A percentile compares a stretch with the other conserved stretches of the same genome.
phyloP scores from a whole-genome alignment of 805 yeast genomes.

The Candida boleticola region DNA sequence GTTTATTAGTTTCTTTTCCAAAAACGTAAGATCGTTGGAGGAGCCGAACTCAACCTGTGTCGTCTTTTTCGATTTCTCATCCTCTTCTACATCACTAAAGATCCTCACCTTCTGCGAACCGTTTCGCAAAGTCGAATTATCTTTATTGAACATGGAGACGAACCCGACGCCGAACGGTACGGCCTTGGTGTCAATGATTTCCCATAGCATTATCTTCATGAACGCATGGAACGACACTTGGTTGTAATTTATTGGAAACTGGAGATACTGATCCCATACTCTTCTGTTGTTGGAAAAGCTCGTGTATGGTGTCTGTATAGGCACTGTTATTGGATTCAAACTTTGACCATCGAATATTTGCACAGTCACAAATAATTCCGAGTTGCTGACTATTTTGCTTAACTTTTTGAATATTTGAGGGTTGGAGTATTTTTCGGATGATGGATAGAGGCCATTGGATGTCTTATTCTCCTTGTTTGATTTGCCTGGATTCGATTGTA shows the following conservation, averaged over 20 bases:
- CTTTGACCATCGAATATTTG: constrained; percentile 31
- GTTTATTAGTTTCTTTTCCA: constrained; percentile 54
- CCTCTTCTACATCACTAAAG: constrained; percentile 18
- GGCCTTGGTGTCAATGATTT: constrained; percentile 54
- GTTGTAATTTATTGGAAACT: constrained; percentile 66
- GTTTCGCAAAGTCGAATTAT: constrained; percentile 56
- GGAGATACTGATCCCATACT: constrained; percentile 74
- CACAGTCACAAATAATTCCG: constrained; percentile 33
- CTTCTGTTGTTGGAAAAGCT: constrained; percentile 31
- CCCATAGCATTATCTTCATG: constrained; percentile 65
- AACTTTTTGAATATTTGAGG: constrained; percentile 33
- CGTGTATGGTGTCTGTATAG: constrained; percentile 36
- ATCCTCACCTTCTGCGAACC: constrained; percentile 62
- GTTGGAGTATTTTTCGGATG: constrained; percentile 34
- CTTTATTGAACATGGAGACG: constrained; percentile 54
- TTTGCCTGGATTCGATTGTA: constrained; percentile 17
- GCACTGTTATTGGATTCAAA: constrained; percentile 24
- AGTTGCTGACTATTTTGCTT: constrained; percentile 28
- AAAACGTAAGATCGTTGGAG: constrained; percentile 21
- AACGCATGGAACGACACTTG: constrained; percentile 67
- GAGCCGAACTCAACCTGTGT: constrained; percentile 17
- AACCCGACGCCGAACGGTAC: constrained; percentile 60
- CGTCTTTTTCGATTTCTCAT: not conserved
- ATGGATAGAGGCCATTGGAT: constrained; percentile 15
- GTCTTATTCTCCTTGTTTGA: not conserved